These are phyloP conservation scores for Rhizopus stolonifer DNA, from an alignment of 371 early-diverging fungal species.

Conservation along the genomic window DNA sequence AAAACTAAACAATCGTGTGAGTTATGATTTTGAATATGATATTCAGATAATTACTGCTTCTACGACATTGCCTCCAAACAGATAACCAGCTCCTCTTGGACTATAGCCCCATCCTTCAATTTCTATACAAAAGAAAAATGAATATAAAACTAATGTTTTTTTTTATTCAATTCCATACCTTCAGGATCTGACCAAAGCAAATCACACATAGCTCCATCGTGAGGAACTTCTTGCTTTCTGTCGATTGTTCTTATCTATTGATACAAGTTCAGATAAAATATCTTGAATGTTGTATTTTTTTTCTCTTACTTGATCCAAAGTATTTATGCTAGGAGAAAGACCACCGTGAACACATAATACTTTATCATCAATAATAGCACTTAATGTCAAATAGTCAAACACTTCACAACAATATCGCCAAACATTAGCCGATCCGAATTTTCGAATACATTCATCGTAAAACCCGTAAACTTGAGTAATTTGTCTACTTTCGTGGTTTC, in stretches of 20 bases:
- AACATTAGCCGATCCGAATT: slow-evolving; percentile 96
- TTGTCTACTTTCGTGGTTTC: slow-evolving; percentile 98
- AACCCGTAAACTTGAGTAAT: slow-evolving; percentile 99
- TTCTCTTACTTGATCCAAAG: slow-evolving; percentile 84
- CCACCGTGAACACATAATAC: slow-evolving; percentile 99
- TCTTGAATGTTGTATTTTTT: not conserved
- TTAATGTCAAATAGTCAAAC: slow-evolving; percentile 95
- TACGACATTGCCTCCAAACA: slow-evolving; percentile 96
- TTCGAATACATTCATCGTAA: slow-evolving; percentile 98
- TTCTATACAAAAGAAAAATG: slow-evolving; percentile 41
- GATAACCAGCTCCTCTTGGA: slow-evolving; percentile 98
- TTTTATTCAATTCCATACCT: slow-evolving; percentile 34
- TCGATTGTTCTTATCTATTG: slow-evolving; percentile 91
- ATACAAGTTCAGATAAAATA: not conserved
- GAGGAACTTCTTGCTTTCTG: slow-evolving; percentile 98
- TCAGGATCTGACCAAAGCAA: slow-evolving; percentile 99
- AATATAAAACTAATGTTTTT: not conserved
- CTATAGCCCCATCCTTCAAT: slow-evolving; percentile 94
- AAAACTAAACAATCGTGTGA: slow-evolving; percentile 53
- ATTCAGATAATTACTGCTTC: slow-evolving; percentile 51
- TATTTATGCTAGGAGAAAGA: slow-evolving; percentile 89
- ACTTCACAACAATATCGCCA: slow-evolving; percentile 99
- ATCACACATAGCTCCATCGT: slow-evolving; percentile 99
- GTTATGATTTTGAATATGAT: not conserved
- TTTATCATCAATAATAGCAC: slow-evolving; percentile 92